phyloP scores from a whole-genome alignment of 345 rosid species.

The Rhizophora mangle region DNA sequence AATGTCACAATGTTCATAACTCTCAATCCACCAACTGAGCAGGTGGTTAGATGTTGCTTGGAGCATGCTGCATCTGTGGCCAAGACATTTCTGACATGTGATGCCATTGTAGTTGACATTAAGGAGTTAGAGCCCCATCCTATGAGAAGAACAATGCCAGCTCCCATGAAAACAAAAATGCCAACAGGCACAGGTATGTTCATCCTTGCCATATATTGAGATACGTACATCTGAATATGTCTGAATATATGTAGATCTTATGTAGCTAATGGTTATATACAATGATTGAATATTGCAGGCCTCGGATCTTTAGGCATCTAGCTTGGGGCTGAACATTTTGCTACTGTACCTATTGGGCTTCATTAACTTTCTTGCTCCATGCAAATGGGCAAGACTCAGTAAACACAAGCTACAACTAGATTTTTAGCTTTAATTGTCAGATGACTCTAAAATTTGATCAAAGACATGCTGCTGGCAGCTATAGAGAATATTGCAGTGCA shows the following conservation, averaged over 20 bases:
- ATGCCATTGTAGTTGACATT: slow-evolving; percentile 75
- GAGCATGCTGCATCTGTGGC: slow-evolving; percentile 95
- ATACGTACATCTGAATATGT: neutral
- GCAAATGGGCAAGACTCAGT: neutral
- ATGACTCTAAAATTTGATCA: slow-evolving; percentile 1
- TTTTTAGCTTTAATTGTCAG: neutral
- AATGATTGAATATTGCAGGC: slow-evolving; percentile 4
- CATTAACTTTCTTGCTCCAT: neutral
- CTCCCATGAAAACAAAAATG: neutral
- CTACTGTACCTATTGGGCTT: neutral
- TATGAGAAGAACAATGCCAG: slow-evolving; percentile 43
- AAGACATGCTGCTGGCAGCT: neutral
- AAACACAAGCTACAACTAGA: neutral
- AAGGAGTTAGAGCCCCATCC: slow-evolving; percentile 49
- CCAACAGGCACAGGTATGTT: slow-evolving; percentile 4
- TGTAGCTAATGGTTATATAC: neutral
- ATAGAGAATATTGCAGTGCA: too few relatives aligned
- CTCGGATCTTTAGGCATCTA: slow-evolving; percentile 9
- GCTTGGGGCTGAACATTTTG: neutral
- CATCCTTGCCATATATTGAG: neutral
- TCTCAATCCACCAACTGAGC: slow-evolving; percentile 18
- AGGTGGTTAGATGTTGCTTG: slow-evolving; percentile 92
- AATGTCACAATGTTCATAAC: neutral
- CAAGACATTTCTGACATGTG: slow-evolving; percentile 66
- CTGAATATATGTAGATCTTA: neutral